Base-by-base conservation (phyloP, 768 basidiomycete genomes). In the Xerocomellus dryophilus region DNA sequence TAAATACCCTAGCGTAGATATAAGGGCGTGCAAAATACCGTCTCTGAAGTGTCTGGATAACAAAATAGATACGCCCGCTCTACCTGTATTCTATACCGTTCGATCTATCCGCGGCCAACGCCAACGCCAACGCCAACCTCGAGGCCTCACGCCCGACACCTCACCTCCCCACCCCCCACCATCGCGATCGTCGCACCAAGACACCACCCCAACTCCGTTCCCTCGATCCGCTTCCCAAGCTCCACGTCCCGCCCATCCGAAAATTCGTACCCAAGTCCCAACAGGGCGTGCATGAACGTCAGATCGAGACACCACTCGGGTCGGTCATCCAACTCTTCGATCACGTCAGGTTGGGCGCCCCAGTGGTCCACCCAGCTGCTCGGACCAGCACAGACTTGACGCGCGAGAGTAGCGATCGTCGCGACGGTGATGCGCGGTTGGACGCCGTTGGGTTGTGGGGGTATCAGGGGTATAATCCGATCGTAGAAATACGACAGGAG, bases 401-500 rank as follows among this genome's bases (percentile, higher is more conserved):
- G 65, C 0, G 94, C 93, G 35, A 90, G 77, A 2, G 71, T 62
- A 4, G 81, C 79, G 64, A 95, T 73, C n/a, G 78, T 78, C 38
- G 80, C 74, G 11, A 93, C 73, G 1, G 76, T 77, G 41, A 85
- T 56, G 20, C 47, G 57, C 27, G 62, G 44, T 62, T 71, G 55
- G 51, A 47, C 7, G 21, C 66, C 72, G 17, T n/a, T 38, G 27
- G 40, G 57, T n/a, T 29, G 59, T 31, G 46, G 54, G 47, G 72
- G 71, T 45, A 93, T 74, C 54, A 99, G 81, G 0, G 94, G 96
- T 25, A 78, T 73, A 53, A 96, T 78, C 35, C 97, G 90, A 76
- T 98, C 97, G 74, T 93, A 97, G 75, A 98, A 99, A 79, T 98
- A 99, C 21, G 94, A 97, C 2, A 99, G 80, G n/a, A 96, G 82